Conservation (phyloP, 1,139 yeast genomes). For the Torulaspora pretoriensis region DNA sequence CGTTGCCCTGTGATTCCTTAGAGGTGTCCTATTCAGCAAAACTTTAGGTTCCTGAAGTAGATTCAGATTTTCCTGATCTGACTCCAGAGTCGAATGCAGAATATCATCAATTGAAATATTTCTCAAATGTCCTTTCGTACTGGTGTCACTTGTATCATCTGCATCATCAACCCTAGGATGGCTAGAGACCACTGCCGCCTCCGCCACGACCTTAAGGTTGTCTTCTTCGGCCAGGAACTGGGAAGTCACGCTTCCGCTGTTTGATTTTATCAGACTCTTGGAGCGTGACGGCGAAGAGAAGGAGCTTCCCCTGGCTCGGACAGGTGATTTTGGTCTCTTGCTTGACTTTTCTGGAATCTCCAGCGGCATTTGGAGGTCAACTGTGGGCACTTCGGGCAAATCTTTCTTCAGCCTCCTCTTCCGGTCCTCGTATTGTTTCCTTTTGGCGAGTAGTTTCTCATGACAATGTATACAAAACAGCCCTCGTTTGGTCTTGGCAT, state of each 20-base stretch:
- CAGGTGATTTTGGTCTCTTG: slow-evolving; percentile 13
- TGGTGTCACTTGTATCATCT: not conserved
- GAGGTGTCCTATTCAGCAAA: slow-evolving; percentile 37
- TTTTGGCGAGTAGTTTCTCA: slow-evolving; percentile 57
- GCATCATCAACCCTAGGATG: not conserved
- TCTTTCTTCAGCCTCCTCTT: slow-evolving; percentile 34
- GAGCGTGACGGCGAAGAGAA: slow-evolving; percentile 6
- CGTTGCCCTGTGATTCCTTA: slow-evolving; percentile 65
- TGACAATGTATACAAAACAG: slow-evolving; percentile 92
- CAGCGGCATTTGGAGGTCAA: slow-evolving; percentile 6
- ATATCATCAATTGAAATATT: slow-evolving; percentile 32
- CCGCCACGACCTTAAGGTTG: not conserved
- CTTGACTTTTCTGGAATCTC: slow-evolving; percentile 14
- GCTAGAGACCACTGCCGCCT: not conserved
- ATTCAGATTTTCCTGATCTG: slow-evolving; percentile 17
- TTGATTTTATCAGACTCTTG: slow-evolving; percentile 8
- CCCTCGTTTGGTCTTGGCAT: slow-evolving; percentile 93
- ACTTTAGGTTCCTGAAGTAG: slow-evolving; percentile 1
- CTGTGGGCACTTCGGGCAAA: slow-evolving; percentile 15
- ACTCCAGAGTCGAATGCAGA: slow-evolving; percentile 30
- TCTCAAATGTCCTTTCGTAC: slow-evolving; percentile 16
- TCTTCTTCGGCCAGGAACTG: slow-evolving; percentile 13
- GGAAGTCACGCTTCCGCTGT: slow-evolving; percentile 15
- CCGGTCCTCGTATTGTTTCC: slow-evolving; percentile 40
- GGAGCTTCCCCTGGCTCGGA: slow-evolving; percentile 4